phyloP scores from a whole-genome alignment of 192 early-diverging fungal genomes.

The Diversispora epigaea region DNA sequence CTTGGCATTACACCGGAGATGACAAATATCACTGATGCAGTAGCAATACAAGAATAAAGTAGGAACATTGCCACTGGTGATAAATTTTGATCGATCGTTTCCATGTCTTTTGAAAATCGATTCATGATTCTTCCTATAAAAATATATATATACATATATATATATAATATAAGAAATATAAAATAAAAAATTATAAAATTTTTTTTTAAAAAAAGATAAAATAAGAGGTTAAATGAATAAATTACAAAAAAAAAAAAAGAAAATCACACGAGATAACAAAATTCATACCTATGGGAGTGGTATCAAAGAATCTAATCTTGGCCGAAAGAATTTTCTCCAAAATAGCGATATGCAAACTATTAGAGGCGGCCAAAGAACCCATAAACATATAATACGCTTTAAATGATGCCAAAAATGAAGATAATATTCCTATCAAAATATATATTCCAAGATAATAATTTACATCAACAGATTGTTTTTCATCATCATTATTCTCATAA shows the following conservation, averaged over 20 bases:
- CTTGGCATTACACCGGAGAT: constrained; percentile 67
- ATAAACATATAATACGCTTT: constrained; percentile 45
- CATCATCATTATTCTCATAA: constrained; percentile 31
- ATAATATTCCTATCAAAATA: constrained; percentile 53
- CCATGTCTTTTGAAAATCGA: constrained; percentile 86
- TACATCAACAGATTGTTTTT: constrained; percentile 43
- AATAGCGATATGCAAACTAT: constrained; percentile 54
- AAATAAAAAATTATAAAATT: background rate
- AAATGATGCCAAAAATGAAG: constrained; percentile 41
- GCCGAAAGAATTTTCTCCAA: constrained; percentile 61
- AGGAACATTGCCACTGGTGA: constrained; percentile 54
- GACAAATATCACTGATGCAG: constrained; percentile 58
- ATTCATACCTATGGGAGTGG: constrained; percentile 72
- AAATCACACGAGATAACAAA: too few relatives aligned
- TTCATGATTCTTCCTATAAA: constrained; percentile 60
- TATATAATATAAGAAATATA: too few relatives aligned
- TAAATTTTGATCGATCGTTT: constrained; percentile 69
- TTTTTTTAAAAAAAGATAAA: constrained; percentile 22
- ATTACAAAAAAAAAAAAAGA: too few relatives aligned
- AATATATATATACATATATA: too few relatives aligned
- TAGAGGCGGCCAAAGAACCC: constrained; percentile 60
- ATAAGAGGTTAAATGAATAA: constrained; percentile 9
- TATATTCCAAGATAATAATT: constrained; percentile 66
- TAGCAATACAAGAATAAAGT: constrained; percentile 51
- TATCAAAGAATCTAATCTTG: constrained; percentile 86